Conservation (phyloP, 306 rosid genomes). For the Rubus parviflorus region DNA sequence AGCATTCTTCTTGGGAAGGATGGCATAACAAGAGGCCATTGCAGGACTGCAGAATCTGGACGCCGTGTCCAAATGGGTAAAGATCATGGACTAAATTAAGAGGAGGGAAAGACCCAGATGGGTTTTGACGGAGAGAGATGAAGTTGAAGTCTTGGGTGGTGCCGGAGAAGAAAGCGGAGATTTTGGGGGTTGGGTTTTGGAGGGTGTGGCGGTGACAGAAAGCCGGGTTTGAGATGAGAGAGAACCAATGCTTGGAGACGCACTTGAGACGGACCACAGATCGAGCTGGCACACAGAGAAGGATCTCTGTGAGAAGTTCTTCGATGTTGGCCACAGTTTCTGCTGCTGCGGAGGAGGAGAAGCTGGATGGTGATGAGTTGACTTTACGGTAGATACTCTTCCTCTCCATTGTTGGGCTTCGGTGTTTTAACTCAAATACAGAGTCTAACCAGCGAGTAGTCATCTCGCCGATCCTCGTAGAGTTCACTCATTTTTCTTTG, state of each 20-base stretch:
- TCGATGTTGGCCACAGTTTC: neutral
- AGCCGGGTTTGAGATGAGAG: constrained; percentile 20
- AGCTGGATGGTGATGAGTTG: neutral
- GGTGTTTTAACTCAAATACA: too few relatives aligned
- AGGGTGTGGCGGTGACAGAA: neutral
- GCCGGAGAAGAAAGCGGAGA: neutral
- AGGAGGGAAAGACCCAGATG: neutral
- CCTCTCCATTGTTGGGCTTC: neutral
- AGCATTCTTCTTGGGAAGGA: too few relatives aligned
- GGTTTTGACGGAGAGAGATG: neutral
- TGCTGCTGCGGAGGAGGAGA: neutral
- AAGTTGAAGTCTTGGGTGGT: neutral
- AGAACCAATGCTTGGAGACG: constrained; percentile 31
- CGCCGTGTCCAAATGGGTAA: too few relatives aligned
- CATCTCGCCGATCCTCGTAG: too few relatives aligned
- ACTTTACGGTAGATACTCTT: neutral
- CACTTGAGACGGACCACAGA: constrained; percentile 20
- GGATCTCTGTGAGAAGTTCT: constrained; percentile 21
- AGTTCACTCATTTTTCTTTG: too few relatives aligned
- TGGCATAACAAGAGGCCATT: too few relatives aligned
- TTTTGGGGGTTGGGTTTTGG: neutral
- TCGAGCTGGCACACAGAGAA: constrained; percentile 20
- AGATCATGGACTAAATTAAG: too few relatives aligned
- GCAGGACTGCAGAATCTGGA: too few relatives aligned
- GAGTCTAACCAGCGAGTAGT: too few relatives aligned